Percentiles rank a stretch among this genome's conserved stretches.
Evolutionary conservation across 2,329 filamentous ascomycete genomes (phyloP).

Genomic region (Colletotrichum simmondsii): DNA sequence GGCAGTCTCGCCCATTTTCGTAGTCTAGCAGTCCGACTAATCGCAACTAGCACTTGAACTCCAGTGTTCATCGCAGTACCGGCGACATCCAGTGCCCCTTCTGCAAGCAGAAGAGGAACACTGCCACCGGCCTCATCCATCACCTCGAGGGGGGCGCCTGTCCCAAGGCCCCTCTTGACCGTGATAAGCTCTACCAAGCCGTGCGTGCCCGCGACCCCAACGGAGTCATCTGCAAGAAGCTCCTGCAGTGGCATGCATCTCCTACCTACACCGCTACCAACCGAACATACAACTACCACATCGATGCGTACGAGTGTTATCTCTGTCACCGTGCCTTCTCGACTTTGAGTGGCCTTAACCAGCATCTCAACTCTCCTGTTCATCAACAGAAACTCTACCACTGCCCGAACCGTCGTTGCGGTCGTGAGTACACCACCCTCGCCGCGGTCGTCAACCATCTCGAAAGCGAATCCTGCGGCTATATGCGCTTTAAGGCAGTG

Average conservation of each 20-base stretch:
- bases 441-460: slow-evolving; percentile 54
- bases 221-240: slow-evolving; percentile 61
- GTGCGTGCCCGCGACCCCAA: slow-evolving; percentile 58
- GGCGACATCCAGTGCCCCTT: slow-evolving; percentile 62
- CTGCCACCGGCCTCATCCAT: slow-evolving; percentile 64
- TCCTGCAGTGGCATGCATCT: slow-evolving; percentile 56
- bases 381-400: slow-evolving; percentile 54
- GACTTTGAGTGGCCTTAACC: slow-evolving; percentile 50
- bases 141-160: slow-evolving; percentile 69
- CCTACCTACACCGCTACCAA: slow-evolving; percentile 49
- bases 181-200: slow-evolving; percentile 57
- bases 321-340: slow-evolving; percentile 61
- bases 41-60: slow-evolving; percentile 63
- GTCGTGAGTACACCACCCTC: slow-evolving; percentile 50
- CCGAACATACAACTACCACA: slow-evolving; percentile 55
- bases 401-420: slow-evolving; percentile 49
- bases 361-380: slow-evolving; percentile 63
- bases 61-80: slow-evolving; percentile 56
- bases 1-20: no score
- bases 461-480: slow-evolving; percentile 55
- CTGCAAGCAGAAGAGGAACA: slow-evolving; percentile 57
- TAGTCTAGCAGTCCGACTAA: background rate
- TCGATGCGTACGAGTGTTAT: slow-evolving; percentile 59
- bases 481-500: slow-evolving; percentile 48
- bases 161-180: slow-evolving; percentile 56